Conservation (phyloP, 257 asterid species). For the Leptodermis oblonga region DNA sequence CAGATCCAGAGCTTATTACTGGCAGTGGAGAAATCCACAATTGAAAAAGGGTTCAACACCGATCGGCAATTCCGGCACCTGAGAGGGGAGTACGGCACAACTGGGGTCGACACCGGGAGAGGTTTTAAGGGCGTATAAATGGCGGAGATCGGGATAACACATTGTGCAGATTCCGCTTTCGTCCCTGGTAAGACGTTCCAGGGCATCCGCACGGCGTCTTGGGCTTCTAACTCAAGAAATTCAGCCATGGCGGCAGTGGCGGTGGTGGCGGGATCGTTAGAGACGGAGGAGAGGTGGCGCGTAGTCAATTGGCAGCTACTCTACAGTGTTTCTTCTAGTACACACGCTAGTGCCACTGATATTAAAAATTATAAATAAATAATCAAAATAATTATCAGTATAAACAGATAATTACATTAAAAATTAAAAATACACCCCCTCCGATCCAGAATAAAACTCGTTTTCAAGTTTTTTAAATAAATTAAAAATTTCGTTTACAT, state of each 20-base stretch:
- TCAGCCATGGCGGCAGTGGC: conserved; percentile 52
- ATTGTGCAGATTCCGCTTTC: conserved; percentile 80
- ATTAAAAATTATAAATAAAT: no score
- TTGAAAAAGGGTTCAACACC: conserved; percentile 80
- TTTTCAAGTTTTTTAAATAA: no score
- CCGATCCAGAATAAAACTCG: no score
- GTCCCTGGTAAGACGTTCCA: conserved; percentile 98
- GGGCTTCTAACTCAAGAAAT: conserved; percentile 68
- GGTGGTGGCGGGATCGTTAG: conserved; percentile 15
- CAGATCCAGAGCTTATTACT: conserved; percentile 89
- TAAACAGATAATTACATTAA: no score
- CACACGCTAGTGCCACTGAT: neutral
- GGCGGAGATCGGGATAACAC: conserved; percentile 90
- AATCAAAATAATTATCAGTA: no score
- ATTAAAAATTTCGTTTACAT: no score
- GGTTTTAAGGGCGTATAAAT: conserved; percentile 85
- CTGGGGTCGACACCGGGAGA: conserved; percentile 60
- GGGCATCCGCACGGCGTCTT: conserved; percentile 92
- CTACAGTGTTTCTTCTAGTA: neutral
- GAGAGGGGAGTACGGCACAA: conserved; percentile 79
- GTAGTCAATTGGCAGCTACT: neutral
- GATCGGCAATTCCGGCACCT: conserved; percentile 97
- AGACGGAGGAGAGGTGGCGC: conserved; percentile 4
- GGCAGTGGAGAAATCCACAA: conserved; percentile 78
- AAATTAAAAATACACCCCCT: no score